Evolutionary conservation across 192 early-diverging fungal species (phyloP), one percentile per base, ranked within the genome.

Genomic region (Fimicolochytrium jonesii): DNA sequence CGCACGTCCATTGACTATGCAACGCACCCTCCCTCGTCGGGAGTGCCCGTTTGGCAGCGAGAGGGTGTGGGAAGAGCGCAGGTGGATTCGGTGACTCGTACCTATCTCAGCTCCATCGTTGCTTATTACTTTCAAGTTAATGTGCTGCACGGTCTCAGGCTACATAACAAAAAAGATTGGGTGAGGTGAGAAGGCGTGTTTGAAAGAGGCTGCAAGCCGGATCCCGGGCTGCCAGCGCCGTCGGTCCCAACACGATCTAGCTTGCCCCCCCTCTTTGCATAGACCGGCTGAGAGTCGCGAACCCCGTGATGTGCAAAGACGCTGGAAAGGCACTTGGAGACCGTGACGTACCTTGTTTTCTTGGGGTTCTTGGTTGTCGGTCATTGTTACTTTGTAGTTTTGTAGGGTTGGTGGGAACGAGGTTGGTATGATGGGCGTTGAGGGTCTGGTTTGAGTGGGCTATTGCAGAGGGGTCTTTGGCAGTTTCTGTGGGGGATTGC

Each of bases 61-160:
- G n/a, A n/a, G n/a, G n/a, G n/a, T n/a, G n/a, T n/a, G n/a, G 1
- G 13, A 50, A 50, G 15, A 50, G 0, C n/a, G 23, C 48, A 50
- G 1, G 48, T 13, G 15, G 48, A 50, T 18, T 41, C n/a, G 25
- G 9, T 29, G 32, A n/a, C 45, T 82, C 83, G 74, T 89, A 95
- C 93, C 71, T 79, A 79, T 72, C 62, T 79, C 77, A 36, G 64
- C 59, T 36, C 61, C 55, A 44, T 79, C 77, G 5, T 54, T 74
- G 61, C 88, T 88, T 50, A 91, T 84, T 6, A 95, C 93, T 62
- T 93, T 93, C 49, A 95, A 78, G 78, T 92, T 95, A 67, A 95
- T 91, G 68, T 95, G 93, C 66, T 92, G 63, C 11, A 77, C 71
- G 31, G 55, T 53, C 13, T 68, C 69, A 15, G 53, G 55, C 61